Evolutionary conservation across 352 stramenopile genomes (phyloP), one percentile per base, ranked within the genome.

Genomic region (Pythium sp.): DNA sequence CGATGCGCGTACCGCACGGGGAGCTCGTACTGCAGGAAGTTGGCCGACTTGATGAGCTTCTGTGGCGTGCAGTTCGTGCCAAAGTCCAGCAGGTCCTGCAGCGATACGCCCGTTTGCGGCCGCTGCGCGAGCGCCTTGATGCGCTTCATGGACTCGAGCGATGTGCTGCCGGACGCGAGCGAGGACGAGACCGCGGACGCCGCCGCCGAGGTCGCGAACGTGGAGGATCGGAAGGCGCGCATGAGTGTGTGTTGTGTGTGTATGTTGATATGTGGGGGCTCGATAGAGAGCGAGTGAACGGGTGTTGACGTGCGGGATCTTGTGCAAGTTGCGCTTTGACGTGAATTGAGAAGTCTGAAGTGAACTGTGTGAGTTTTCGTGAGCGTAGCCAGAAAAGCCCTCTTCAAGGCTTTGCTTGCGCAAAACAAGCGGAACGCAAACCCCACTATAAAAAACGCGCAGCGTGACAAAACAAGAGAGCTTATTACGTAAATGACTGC

Each of bases 21-120:
- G 60, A 99, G 86, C 81, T 99, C 98, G 8, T 90, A 87, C 73
- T 99, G 96, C 49, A 99, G 80, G 70, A 99, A 99, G 49, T 92
- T 93, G 36, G 98, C 97, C 56, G 88, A 95, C 46, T 95, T 87
- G 64, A 98, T 89, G 69, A 97, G 84, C 65, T 95, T 96, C 65
- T 93, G 81, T 22, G 83, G 70, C 2, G 86, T 86, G 73, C 89
- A 91, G 63, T 90, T 74, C 12, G 86, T 90, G 65, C 91, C 91
- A 67, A 97, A 97, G 65, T 92, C 84, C n/a, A 97, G 81, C 56
- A 97, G 74, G 60, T 96, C 81, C 70, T 97, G 87, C 43, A 97
- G 81, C 43, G 88, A 97, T 34, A 97, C 87, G 58, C 87, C 87
- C 15, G 85, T 96, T 73, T 96, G 89, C 24, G 87, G 86, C n/a